Percentiles rank a stretch among this genome's conserved stretches.
Evolutionary conservation across 441 rosid species (phyloP).

Genomic region (Biscutella laevigata): DNA sequence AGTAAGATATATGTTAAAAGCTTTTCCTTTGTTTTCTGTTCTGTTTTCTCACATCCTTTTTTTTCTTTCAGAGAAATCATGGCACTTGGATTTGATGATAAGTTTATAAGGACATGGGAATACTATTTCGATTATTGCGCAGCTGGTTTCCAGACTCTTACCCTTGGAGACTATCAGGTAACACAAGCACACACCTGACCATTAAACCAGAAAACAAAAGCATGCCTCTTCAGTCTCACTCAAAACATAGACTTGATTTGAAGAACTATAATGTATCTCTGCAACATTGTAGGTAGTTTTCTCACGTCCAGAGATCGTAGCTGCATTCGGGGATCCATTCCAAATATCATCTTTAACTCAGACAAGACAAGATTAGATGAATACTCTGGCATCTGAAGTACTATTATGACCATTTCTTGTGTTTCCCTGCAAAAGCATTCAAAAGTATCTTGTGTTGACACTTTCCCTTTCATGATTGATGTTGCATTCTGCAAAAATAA

Average conservation of each 20-base stretch:
- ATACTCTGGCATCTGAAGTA: neutral
- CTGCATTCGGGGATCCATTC: conserved; percentile 41
- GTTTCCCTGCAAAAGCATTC: neutral
- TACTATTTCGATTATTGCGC: conserved; percentile 75
- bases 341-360: conserved; percentile 25
- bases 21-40: neutral
- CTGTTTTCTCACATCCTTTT: neutral
- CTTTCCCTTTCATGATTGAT: neutral
- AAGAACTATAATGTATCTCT: neutral
- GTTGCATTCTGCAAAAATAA: neutral
- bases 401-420: neutral
- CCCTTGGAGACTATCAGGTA: conserved; percentile 72
- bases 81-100: conserved; percentile 52
- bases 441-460: too few relatives aligned
- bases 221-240: neutral
- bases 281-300: conserved; percentile 40
- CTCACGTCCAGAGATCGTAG: conserved; percentile 49
- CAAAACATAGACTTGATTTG: neutral
- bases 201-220: neutral
- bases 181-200: neutral
- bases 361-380: neutral
- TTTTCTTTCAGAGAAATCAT: conserved; percentile 34
- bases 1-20: conserved; percentile 25
- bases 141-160: conserved; percentile 65
- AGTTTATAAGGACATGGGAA: conserved; percentile 79